These are phyloP conservation scores for Lasiosphaeria ovina DNA, from an alignment of 495 filamentous ascomycete species.

Conservation along the genomic window DNA sequence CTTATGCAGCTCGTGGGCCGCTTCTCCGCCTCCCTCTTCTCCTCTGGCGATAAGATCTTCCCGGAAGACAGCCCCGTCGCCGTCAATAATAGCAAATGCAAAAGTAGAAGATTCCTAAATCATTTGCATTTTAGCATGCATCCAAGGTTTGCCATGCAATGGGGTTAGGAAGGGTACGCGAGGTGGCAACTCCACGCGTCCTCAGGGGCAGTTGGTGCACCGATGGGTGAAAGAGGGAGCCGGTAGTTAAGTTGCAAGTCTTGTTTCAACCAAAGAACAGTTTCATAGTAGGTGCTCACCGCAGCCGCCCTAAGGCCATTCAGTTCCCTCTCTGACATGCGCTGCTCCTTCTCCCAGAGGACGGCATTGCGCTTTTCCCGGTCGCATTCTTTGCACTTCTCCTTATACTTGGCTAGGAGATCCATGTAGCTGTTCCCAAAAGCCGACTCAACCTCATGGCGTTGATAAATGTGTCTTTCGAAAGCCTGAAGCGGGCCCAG, in stretches of 20 bases:
- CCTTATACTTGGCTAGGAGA: conserved; percentile 16
- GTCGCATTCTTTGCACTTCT: conserved; percentile 22
- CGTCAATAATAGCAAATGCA: conserved; percentile 33
- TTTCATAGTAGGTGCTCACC: conserved; percentile 9
- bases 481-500: conserved; percentile 10
- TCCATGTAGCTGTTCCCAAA: conserved; percentile 16
- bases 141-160: not conserved
- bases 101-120: conserved; percentile 31
- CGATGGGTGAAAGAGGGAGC: no score
- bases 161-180: no score
- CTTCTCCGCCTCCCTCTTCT: conserved; percentile 30
- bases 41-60: conserved; percentile 30
- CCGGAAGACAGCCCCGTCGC: conserved; percentile 33
- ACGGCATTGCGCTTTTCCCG: conserved; percentile 26
- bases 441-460: conserved; percentile 5
- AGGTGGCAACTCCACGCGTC: no score
- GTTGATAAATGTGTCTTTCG: conserved; percentile 1
- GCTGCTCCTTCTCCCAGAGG: conserved; percentile 27
- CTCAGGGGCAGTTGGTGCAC: no score
- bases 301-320: conserved; percentile 18
- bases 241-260: no score
- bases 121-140: not conserved
- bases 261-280: not conserved
- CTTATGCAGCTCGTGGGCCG: conserved; percentile 28
- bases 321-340: conserved; percentile 22